These are phyloP conservation scores for Chlorophyllum brunneum DNA, from an alignment of 768 basidiomycete species.

Conservation along the genomic window DNA sequence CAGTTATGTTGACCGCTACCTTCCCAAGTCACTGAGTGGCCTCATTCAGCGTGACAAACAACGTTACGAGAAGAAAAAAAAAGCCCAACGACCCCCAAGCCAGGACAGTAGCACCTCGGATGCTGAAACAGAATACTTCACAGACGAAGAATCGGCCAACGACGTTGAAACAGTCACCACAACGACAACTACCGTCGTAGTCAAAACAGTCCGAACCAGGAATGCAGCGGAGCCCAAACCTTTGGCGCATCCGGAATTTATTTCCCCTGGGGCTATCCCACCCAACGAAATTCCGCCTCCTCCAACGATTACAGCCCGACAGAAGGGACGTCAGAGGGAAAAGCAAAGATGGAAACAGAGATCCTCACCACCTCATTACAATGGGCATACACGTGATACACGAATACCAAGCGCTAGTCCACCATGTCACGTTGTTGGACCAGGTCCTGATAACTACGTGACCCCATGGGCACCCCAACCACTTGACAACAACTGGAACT, in stretches of 20 bases:
- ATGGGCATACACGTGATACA: not conserved
- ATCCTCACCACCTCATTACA: constrained; percentile 1
- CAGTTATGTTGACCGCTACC: constrained; percentile 23
- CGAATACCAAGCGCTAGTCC: not conserved
- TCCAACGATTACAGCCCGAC: not conserved
- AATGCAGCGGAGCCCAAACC: not conserved
- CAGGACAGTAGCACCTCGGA: constrained; percentile 1
- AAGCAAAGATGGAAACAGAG: not conserved
- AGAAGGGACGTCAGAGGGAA: not conserved
- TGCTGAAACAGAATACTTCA: constrained; percentile 11
- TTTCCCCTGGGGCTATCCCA: too few relatives aligned
- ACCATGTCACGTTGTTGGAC: too few relatives aligned
- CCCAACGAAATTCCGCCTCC: not conserved
- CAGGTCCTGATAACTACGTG: too few relatives aligned
- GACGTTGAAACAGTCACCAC: constrained; percentile 23
- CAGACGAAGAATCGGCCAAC: constrained; percentile 22
- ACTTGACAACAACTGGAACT: too few relatives aligned
- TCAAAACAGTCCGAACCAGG: constrained; percentile 15
- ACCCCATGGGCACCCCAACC: too few relatives aligned
- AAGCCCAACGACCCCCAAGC: constrained; percentile 17
- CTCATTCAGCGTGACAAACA: constrained; percentile 33
- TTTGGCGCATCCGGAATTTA: not conserved
- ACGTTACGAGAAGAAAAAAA: constrained; percentile 21
- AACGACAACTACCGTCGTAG: constrained; percentile 16
- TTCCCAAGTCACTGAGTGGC: constrained; percentile 30